Evolutionary conservation across 202 grass and related monocot genomes (phyloP).

Genomic region (Brachypodium distachyon): DNA sequence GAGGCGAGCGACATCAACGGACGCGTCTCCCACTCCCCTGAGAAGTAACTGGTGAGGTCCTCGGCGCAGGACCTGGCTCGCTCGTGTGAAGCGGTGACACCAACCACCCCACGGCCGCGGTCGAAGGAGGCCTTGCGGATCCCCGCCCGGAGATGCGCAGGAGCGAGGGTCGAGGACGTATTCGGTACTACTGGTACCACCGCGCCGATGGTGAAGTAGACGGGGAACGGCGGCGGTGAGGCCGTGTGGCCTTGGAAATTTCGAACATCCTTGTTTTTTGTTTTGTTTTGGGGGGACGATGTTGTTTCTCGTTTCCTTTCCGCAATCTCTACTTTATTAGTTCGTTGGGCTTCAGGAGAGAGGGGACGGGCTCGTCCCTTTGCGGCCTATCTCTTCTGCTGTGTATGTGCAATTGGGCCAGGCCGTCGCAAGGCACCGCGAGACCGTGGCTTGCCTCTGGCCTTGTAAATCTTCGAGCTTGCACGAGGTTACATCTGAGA

Average conservation of each 20-base stretch:
- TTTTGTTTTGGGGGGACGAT: too few species aligned
- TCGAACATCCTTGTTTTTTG: neutral
- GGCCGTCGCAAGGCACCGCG: too few species aligned
- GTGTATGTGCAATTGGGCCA: too few species aligned
- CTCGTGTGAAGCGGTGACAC: conserved; percentile 9
- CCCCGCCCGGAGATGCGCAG: neutral
- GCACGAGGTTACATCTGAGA: neutral
- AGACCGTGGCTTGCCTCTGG: too few species aligned
- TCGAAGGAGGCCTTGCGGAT: neutral
- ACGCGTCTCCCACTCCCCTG: neutral
- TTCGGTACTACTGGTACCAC: too few species aligned
- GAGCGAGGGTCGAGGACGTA: neutral
- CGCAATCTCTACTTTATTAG: too few species aligned
- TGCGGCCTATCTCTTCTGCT: too few species aligned
- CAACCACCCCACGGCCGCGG: neutral
- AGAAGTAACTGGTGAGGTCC: neutral
- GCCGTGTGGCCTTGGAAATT: neutral
- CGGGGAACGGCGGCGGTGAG: neutral
- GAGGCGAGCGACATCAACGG: conserved; percentile 11
- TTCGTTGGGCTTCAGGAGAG: too few species aligned
- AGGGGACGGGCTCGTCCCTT: too few species aligned
- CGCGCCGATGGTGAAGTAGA: neutral
- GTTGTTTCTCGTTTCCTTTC: neutral
- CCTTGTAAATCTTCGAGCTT: too few species aligned
- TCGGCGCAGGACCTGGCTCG: conserved; percentile 1